phyloP scores from a whole-genome alignment of 75 land plant genomes.

The Cunninghamia lanceolata region DNA sequence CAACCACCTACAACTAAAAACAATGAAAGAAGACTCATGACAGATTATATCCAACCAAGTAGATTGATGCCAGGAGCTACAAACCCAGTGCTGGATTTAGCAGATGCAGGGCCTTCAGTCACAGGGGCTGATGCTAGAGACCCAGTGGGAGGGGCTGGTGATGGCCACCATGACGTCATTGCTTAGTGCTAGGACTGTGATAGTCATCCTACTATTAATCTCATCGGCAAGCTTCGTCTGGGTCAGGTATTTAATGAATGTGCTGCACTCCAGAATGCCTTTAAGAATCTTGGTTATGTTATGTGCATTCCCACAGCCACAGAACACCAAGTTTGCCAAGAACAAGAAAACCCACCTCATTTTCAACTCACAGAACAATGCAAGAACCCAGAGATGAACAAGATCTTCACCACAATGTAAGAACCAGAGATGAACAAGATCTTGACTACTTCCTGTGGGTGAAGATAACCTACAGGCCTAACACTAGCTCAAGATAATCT shows the following conservation, averaged over 20 bases:
- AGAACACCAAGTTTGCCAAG: no score
- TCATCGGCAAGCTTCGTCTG: constrained; percentile 62
- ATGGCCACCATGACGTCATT: constrained; percentile 12
- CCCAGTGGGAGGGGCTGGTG: not conserved
- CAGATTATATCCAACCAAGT: not conserved
- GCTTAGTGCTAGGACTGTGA: constrained; percentile 48
- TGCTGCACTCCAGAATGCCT: constrained; percentile 35
- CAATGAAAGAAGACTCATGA: no score
- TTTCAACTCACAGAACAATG: no score
- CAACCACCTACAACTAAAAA: no score
- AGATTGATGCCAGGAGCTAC: not conserved
- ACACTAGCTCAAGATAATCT: no score
- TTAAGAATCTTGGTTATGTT: constrained; percentile 53
- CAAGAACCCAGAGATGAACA: no score
- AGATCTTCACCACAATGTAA: no score
- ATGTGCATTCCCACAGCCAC: constrained; percentile 19
- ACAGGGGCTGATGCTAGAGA: no score
- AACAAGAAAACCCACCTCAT: no score
- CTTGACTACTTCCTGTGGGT: no score
- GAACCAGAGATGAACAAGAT: no score
- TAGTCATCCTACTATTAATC: constrained; percentile 50
- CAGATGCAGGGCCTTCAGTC: not conserved
- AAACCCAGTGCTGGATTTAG: not conserved
- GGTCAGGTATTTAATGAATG: constrained; percentile 59
- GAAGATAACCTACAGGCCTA: no score